phyloP scores from a whole-genome alignment of 495 filamentous ascomycete genomes.

The Tuber microsphaerosporum region DNA sequence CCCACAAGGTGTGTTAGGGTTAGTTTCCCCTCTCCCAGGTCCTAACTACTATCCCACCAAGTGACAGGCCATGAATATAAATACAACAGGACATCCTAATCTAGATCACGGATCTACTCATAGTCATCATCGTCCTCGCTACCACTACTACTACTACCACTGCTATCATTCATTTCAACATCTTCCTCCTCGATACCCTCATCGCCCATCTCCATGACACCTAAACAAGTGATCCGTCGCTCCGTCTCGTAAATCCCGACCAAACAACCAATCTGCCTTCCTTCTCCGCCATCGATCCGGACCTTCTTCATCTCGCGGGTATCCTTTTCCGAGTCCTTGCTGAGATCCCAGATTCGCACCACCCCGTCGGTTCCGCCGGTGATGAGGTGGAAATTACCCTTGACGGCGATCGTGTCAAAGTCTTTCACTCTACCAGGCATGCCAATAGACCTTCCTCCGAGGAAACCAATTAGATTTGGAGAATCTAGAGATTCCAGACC shows the following conservation, averaged over 20 bases:
- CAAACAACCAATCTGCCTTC: conserved; percentile 58
- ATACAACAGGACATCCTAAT: neutral
- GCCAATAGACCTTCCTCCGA: conserved; percentile 66
- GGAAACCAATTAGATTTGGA: conserved; percentile 58
- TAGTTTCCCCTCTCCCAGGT: neutral
- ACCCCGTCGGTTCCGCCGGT: conserved; percentile 77
- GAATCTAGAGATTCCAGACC: conserved; percentile 41
- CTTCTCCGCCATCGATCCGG: conserved; percentile 33
- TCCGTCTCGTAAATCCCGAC: conserved; percentile 75
- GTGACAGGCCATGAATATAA: neutral
- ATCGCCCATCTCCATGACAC: conserved; percentile 68
- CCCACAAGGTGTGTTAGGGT: neutral
- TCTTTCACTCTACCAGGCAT: conserved; percentile 76
- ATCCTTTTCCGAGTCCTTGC: conserved; percentile 21
- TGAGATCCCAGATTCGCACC: conserved; percentile 65
- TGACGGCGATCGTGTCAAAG: conserved; percentile 58
- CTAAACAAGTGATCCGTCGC: conserved; percentile 83
- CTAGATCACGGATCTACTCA: conserved; percentile 13
- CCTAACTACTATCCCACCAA: neutral
- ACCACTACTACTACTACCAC: conserved; percentile 3
- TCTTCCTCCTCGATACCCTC: conserved; percentile 39
- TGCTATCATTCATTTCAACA: conserved; percentile 29
- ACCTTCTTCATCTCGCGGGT: conserved; percentile 43
- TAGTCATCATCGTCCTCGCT: conserved; percentile 17
- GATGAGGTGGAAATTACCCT: conserved; percentile 53